Evolutionary conservation across 345 rosid genomes (phyloP), one percentile per base, ranked within the genome.

Genomic region (Eutrema heterophyllum): DNA sequence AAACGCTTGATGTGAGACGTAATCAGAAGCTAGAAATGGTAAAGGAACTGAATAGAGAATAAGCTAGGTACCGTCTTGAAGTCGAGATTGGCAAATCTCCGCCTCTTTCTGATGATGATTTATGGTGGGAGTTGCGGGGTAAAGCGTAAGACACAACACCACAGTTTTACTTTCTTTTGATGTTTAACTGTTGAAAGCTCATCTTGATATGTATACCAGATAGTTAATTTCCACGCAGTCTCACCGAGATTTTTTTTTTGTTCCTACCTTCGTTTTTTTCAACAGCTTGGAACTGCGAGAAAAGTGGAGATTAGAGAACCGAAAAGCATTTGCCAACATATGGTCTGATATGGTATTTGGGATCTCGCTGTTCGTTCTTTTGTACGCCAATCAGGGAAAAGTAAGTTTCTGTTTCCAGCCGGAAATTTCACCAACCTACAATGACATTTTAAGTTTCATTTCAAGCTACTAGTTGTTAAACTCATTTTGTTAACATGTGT

Each of bases 81-180:
- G 92, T 84, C 26, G 97, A 89, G 82, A 91, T 94, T 79, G 98
- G 98, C 54, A 89, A 88, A 85, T 83, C 98, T 67, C 98, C 97
- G 1, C 89, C 98, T 41, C 97, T 94, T 76, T 86, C 98, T 6
- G 98, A 94, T 27, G 97, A 87, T 33, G 97, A 94, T 49, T 74
- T 82, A 52, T 91, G 96, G 97, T 82, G 90, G 93, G 98, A 91
- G 80, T 61, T 94, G 78, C 86, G 93, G 54, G 86, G 87, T 84
- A 88, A 84, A 83, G 97, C 92, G 97, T 91, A 88, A 91, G 95
- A 58, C 30, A 58, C 68, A 65, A 45, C 52, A 5, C 52, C 78
- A 24, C 65, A 67, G 1, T 29, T 41, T 33, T 35, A 40, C 43
- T 29, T 71, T 46, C 10, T 45, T 60, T 60, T 70, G 15, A 59